phyloP scores from a whole-genome alignment of 176 grass and related monocot species.

The Rhynchospora breviuscula region DNA sequence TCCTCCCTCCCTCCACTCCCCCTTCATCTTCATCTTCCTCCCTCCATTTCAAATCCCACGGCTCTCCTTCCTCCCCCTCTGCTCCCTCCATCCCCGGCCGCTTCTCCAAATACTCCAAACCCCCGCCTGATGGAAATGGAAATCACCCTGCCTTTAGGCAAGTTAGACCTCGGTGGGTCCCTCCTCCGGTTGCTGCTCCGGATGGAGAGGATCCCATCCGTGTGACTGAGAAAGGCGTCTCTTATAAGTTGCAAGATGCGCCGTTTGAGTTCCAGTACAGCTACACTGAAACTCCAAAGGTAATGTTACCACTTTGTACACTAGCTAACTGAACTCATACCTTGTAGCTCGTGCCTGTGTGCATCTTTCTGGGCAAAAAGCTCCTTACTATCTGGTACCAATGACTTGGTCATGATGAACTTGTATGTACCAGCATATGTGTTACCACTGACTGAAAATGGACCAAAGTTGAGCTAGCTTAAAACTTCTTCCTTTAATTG shows the following conservation, averaged over 20 bases:
- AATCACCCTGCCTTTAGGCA: slow-evolving; percentile 28
- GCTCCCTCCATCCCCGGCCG: slow-evolving; percentile 16
- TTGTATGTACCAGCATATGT: background rate
- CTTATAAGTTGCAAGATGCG: slow-evolving; percentile 60
- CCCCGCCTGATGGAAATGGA: background rate
- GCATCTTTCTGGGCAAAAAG: background rate
- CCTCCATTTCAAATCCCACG: slow-evolving; percentile 25
- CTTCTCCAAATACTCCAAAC: slow-evolving; percentile 16
- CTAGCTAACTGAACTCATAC: background rate
- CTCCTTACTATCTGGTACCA: background rate
- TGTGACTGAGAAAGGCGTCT: slow-evolving; percentile 56
- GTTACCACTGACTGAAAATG: too few species aligned
- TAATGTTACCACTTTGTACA: slow-evolving; percentile 8
- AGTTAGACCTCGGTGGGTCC: slow-evolving; percentile 17
- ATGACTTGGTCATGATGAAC: background rate
- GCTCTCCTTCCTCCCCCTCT: slow-evolving; percentile 23
- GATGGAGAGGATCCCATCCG: slow-evolving; percentile 43
- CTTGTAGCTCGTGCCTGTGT: background rate
- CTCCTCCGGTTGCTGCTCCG: slow-evolving; percentile 16
- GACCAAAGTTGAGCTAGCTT: background rate
- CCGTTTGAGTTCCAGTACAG: slow-evolving; percentile 97
- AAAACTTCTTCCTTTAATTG: background rate
- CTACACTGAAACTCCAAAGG: slow-evolving; percentile 70
- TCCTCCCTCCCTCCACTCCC: background rate
- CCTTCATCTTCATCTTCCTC: slow-evolving; percentile 13